These are phyloP conservation scores for Erythrophleum ivorense DNA, from an alignment of 331 rosid genomes.

Conservation along the genomic window DNA sequence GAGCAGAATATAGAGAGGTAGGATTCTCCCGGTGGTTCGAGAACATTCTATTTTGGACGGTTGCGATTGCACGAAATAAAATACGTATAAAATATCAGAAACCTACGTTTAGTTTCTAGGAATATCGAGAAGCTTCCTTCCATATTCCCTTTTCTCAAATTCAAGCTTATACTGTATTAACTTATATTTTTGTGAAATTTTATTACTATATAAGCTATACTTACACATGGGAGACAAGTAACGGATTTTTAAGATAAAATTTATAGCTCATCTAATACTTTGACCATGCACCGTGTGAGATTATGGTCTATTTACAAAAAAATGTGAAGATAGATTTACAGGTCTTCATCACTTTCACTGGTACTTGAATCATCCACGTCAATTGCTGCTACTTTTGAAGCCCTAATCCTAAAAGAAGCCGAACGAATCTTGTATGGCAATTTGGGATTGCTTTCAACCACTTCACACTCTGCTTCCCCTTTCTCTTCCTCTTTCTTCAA, in stretches of 20 bases:
- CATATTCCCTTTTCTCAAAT: too few relatives aligned
- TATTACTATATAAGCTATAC: too few relatives aligned
- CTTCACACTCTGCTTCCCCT: slow-evolving; percentile 26
- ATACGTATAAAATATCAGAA: neutral
- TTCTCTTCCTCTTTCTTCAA: slow-evolving; percentile 65
- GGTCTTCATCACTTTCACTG: slow-evolving; percentile 31
- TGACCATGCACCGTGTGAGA: neutral
- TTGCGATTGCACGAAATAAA: neutral
- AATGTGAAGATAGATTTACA: slow-evolving; percentile 2
- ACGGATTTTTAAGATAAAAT: neutral
- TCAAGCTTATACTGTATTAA: too few relatives aligned
- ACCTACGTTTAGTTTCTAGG: too few relatives aligned
- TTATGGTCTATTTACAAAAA: slow-evolving; percentile 36
- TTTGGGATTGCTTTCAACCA: slow-evolving; percentile 1
- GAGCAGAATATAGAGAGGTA: neutral
- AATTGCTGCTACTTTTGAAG: slow-evolving; percentile 49
- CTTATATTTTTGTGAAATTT: too few relatives aligned
- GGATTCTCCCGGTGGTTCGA: neutral
- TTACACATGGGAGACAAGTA: neutral
- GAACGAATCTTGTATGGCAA: slow-evolving; percentile 42
- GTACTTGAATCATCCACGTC: slow-evolving; percentile 36
- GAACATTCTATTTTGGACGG: neutral
- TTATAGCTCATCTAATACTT: neutral
- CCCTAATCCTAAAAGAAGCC: slow-evolving; percentile 49
- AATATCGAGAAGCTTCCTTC: too few relatives aligned